Evolutionary conservation across 257 asterid species (phyloP).

Genomic region (Anisodus tanguticus): DNA sequence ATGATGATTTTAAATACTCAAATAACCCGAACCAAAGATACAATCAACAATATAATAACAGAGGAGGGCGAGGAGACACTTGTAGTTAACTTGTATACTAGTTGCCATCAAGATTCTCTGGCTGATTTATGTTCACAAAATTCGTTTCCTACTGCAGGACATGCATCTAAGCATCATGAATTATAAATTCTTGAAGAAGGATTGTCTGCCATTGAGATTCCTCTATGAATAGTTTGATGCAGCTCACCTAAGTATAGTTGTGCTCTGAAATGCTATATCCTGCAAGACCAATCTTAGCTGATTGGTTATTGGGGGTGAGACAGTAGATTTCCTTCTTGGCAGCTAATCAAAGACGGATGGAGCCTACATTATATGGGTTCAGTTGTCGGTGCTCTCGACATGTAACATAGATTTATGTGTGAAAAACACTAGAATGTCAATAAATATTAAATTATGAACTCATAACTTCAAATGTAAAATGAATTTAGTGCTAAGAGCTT

Average conservation of each 20-base stretch:
- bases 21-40: no score
- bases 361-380: background rate
- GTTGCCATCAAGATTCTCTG: background rate
- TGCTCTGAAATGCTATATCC: background rate
- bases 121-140: background rate
- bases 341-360: background rate
- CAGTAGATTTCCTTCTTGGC: background rate
- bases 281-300: slow-evolving; percentile 1
- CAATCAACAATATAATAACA: no score
- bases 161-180: slow-evolving; percentile 61
- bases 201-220: background rate
- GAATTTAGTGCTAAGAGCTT: background rate
- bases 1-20: no score
- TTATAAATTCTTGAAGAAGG: slow-evolving; percentile 40
- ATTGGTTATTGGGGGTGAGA: background rate
- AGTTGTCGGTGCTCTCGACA: background rate
- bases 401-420: background rate
- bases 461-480: background rate
- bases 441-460: background rate
- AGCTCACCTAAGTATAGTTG: background rate
- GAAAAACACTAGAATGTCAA: background rate
- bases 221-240: background rate
- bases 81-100: background rate
- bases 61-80: background rate
- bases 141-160: slow-evolving; percentile 46